Evolutionary conservation across 116 monocot species (phyloP).

Genomic region (Trichopus zeylanicus): DNA sequence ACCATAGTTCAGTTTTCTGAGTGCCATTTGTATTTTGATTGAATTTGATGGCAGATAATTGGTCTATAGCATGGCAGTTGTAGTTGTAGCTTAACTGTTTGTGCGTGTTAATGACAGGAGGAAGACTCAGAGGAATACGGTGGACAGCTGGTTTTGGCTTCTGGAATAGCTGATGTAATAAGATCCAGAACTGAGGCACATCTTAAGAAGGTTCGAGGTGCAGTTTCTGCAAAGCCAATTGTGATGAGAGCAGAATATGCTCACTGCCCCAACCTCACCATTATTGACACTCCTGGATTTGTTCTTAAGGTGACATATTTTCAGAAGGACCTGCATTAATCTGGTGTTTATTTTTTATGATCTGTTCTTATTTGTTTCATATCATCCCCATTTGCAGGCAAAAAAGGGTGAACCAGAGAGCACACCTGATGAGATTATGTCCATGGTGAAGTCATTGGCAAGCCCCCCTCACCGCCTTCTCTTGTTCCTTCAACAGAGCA

Average conservation of each 20-base stretch:
- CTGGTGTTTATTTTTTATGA: constrained; percentile 2
- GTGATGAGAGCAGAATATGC: constrained; percentile 97
- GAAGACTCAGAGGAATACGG: constrained; percentile 99
- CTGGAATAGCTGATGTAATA: constrained; percentile 84
- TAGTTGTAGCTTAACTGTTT: too few species aligned
- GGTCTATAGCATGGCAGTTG: neutral
- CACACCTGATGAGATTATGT: constrained; percentile 75
- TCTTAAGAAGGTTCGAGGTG: constrained; percentile 53
- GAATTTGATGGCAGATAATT: too few species aligned
- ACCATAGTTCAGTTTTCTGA: too few species aligned
- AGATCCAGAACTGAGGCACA: constrained; percentile 79
- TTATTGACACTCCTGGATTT: constrained; percentile 98
- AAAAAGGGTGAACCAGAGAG: constrained; percentile 93
- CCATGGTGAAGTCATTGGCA: constrained; percentile 93
- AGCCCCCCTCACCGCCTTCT: constrained; percentile 88
- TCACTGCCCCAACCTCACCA: constrained; percentile 94
- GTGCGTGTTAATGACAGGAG: too few species aligned
- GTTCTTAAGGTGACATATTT: constrained; percentile 68
- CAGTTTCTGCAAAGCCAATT: constrained; percentile 87
- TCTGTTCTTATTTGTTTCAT: neutral
- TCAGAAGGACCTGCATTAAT: neutral
- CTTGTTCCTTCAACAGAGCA: constrained; percentile 96
- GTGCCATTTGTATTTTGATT: too few species aligned
- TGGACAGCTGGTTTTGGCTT: constrained; percentile 51
- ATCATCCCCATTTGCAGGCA: constrained; percentile 38